These are phyloP conservation scores for Phytophthora sansomeana DNA, from an alignment of 352 stramenopile species.

Conservation along the genomic window DNA sequence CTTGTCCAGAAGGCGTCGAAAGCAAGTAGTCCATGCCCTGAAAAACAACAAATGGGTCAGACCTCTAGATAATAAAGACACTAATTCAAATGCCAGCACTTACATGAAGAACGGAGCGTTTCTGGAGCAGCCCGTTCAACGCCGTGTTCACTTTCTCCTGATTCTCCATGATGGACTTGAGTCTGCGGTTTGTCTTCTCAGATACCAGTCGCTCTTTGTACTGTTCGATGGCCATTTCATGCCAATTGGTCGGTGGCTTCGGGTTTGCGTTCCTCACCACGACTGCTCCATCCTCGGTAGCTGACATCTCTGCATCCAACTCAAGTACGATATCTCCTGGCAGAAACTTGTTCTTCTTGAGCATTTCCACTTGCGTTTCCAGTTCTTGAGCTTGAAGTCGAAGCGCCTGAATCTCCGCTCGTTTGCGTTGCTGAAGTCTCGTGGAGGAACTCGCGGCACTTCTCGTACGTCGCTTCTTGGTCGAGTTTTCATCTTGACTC, in stretches of 20 bases:
- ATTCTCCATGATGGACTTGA: constrained; percentile 33
- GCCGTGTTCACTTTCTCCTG: constrained; percentile 33
- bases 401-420: constrained; percentile 37
- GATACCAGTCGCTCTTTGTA: constrained; percentile 34
- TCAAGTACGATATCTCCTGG: constrained; percentile 11
- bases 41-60: neutral
- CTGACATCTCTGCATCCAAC: constrained; percentile 1
- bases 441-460: constrained; percentile 34
- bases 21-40: constrained; percentile 37
- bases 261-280: neutral
- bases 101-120: constrained; percentile 31
- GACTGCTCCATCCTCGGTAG: neutral
- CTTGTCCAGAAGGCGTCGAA: neutral
- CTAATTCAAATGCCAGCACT: neutral
- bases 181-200: constrained; percentile 38
- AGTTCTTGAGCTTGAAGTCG: constrained; percentile 33
- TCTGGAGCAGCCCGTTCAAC: constrained; percentile 22
- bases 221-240: constrained; percentile 27
- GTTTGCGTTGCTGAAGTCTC: constrained; percentile 33
- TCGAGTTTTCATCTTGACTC: too few species aligned
- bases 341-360: constrained; percentile 35
- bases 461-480: constrained; percentile 22
- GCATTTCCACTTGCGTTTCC: constrained; percentile 27
- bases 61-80: too few species aligned
- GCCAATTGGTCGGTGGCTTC: constrained; percentile 19